phyloP scores from a whole-genome alignment of 495 filamentous ascomycete genomes.

The Hypoxylon subgilvum region DNA sequence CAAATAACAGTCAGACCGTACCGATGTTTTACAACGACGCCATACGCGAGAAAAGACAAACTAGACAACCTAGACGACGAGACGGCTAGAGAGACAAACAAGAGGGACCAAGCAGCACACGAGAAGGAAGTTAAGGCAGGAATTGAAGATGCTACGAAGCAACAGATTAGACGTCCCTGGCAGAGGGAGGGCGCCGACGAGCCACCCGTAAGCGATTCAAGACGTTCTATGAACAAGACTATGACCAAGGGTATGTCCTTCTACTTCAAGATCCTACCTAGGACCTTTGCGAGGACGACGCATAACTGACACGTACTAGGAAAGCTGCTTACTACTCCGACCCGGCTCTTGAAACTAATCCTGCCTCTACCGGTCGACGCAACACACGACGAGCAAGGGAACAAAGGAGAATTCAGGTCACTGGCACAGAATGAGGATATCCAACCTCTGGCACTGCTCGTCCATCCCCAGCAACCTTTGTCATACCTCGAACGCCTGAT shows the following conservation, averaged over 20 bases:
- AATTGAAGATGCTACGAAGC: constrained; percentile 40
- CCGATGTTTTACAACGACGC: constrained; percentile 20
- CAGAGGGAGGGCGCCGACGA: constrained; percentile 68
- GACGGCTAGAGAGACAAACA: constrained; percentile 44
- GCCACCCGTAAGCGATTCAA: constrained; percentile 56
- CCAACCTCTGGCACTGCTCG: constrained; percentile 83
- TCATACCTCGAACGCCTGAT: constrained; percentile 91
- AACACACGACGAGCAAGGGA: constrained; percentile 53
- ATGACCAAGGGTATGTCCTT: constrained; percentile 67
- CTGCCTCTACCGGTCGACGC: constrained; percentile 75
- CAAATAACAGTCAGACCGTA: not conserved
- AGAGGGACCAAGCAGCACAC: constrained; percentile 47
- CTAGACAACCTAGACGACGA: constrained; percentile 31
- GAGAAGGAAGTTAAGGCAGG: constrained; percentile 46
- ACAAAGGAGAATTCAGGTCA: constrained; percentile 46
- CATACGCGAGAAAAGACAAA: constrained; percentile 1
- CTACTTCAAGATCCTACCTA: not conserved
- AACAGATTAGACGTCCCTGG: constrained; percentile 64
- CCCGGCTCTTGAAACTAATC: constrained; percentile 85
- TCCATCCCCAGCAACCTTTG: constrained; percentile 91
- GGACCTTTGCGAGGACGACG: not conserved
- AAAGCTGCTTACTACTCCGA: constrained; percentile 89
- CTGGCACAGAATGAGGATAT: constrained; percentile 63
- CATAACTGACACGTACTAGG: constrained; percentile 53
- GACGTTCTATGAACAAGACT: constrained; percentile 49